phyloP scores from a whole-genome alignment of 441 rosid genomes.

The Corymbia calophylla region DNA sequence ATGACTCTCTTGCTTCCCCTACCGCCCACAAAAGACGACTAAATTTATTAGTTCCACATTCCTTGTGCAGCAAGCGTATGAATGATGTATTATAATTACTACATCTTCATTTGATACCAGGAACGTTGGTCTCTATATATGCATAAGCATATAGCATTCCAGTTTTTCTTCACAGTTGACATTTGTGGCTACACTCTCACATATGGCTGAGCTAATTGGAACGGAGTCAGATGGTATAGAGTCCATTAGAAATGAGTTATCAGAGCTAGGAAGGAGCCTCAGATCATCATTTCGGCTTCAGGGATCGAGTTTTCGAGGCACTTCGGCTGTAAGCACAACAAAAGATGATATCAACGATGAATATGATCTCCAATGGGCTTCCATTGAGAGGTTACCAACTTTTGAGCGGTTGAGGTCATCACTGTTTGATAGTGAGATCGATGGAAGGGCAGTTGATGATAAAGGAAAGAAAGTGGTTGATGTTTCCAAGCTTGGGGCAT shows the following conservation, averaged over 20 bases:
- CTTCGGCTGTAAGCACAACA: slow-evolving; percentile 13
- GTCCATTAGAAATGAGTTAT: slow-evolving; percentile 33
- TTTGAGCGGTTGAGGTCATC: slow-evolving; percentile 32
- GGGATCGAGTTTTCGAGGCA: slow-evolving; percentile 27
- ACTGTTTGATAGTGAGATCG: slow-evolving; percentile 18
- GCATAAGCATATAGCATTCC: neutral
- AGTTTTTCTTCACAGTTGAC: neutral
- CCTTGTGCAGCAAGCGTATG: neutral
- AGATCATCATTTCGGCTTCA: slow-evolving; percentile 35
- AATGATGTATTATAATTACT: slow-evolving; percentile 28
- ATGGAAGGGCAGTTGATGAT: slow-evolving; percentile 4
- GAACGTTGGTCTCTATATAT: neutral
- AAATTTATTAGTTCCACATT: neutral
- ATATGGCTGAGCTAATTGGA: slow-evolving; percentile 33
- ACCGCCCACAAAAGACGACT: neutral
- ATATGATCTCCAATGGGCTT: slow-evolving; percentile 41
- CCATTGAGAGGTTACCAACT: slow-evolving; percentile 52
- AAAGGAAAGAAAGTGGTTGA: slow-evolving; percentile 32
- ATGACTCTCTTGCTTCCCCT: neutral
- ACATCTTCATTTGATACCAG: slow-evolving; percentile 2
- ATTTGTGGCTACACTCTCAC: neutral
- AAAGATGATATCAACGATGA: slow-evolving; percentile 25
- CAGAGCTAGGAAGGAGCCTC: slow-evolving; percentile 45
- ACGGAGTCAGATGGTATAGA: slow-evolving; percentile 32
- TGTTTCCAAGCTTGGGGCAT: slow-evolving; percentile 34